Conservation (phyloP, 441 rosid species). For the Gossypium gossypioides region DNA sequence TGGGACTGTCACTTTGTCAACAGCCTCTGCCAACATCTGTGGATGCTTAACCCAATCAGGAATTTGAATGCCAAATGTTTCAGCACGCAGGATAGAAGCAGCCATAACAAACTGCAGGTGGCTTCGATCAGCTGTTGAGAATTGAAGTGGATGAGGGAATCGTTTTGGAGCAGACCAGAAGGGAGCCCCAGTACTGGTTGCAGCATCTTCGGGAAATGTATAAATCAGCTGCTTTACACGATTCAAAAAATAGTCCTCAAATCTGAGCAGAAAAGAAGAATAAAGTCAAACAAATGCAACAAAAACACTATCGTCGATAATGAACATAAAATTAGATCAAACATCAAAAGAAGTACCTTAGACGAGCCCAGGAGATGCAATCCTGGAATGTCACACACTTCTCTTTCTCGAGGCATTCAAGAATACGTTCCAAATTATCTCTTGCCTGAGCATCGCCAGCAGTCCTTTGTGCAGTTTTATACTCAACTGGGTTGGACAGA, state of each 20-base stretch:
- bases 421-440: slow-evolving; percentile 69
- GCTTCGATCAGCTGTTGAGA: slow-evolving; percentile 59
- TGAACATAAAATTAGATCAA: not conserved
- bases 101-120: slow-evolving; percentile 70
- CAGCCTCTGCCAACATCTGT: slow-evolving; percentile 51
- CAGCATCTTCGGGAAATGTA: slow-evolving; percentile 93
- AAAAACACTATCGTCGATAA: not conserved
- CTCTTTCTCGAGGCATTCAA: slow-evolving; percentile 82
- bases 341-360: slow-evolving; percentile 23
- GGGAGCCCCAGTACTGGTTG: slow-evolving; percentile 77
- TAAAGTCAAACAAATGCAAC: slow-evolving; percentile 6
- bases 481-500: slow-evolving; percentile 60
- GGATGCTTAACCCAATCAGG: slow-evolving; percentile 77
- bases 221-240: slow-evolving; percentile 80
- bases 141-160: slow-evolving; percentile 73
- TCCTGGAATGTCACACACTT: slow-evolving; percentile 69
- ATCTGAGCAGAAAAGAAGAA: slow-evolving; percentile 37
- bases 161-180: slow-evolving; percentile 99
- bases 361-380: slow-evolving; percentile 88
- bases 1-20: slow-evolving; percentile 64
- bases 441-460: slow-evolving; percentile 97
- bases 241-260: slow-evolving; percentile 75
- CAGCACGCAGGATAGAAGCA: slow-evolving; percentile 74
- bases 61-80: slow-evolving; percentile 70
- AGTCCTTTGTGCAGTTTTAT: slow-evolving; percentile 44